phyloP scores from a whole-genome alignment of 2,329 filamentous ascomycete species.

The Aspergillus sp. region DNA sequence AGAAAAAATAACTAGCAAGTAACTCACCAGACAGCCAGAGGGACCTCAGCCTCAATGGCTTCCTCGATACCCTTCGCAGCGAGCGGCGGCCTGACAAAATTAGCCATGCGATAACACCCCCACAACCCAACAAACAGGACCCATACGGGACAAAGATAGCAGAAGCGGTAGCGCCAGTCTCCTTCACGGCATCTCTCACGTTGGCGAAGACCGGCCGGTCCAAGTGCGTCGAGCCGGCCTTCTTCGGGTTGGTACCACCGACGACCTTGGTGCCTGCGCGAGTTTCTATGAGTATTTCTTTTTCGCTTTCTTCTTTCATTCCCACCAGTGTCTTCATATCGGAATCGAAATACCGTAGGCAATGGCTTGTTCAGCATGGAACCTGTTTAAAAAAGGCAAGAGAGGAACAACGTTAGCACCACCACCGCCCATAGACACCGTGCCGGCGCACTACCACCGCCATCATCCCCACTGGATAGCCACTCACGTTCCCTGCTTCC shows the following conservation, averaged over 20 bases:
- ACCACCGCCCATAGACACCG: slow-evolving; percentile 9
- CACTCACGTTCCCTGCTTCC: slow-evolving; percentile 87
- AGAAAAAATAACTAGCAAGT: slow-evolving; percentile 3
- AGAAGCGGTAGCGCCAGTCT: slow-evolving; percentile 82
- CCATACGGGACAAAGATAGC: slow-evolving; percentile 91
- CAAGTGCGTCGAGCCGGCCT: slow-evolving; percentile 84
- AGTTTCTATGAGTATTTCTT: slow-evolving; percentile 10
- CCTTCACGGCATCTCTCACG: slow-evolving; percentile 78
- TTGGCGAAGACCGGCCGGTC: slow-evolving; percentile 87
- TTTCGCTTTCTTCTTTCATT: neutral
- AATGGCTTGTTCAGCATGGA: slow-evolving; percentile 96
- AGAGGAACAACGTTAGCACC: slow-evolving; percentile 24
- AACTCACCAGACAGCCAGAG: slow-evolving; percentile 73
- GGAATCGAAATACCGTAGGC: slow-evolving; percentile 68
- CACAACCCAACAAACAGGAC: slow-evolving; percentile 1
- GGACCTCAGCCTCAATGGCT: slow-evolving; percentile 85
- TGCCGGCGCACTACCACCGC: neutral
- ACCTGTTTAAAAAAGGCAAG: slow-evolving; percentile 47
- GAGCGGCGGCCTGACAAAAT: slow-evolving; percentile 63
- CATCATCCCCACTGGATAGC: neutral
- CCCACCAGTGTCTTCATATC: neutral
- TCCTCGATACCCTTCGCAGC: slow-evolving; percentile 95
- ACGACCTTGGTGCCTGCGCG: slow-evolving; percentile 82
- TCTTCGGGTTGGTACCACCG: slow-evolving; percentile 98
- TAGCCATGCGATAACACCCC: slow-evolving; percentile 6